Percentiles rank a stretch among this genome's conserved stretches.
Evolutionary conservation across 2,329 filamentous ascomycete genomes (phyloP).

Genomic region (Colletotrichum sp.): DNA sequence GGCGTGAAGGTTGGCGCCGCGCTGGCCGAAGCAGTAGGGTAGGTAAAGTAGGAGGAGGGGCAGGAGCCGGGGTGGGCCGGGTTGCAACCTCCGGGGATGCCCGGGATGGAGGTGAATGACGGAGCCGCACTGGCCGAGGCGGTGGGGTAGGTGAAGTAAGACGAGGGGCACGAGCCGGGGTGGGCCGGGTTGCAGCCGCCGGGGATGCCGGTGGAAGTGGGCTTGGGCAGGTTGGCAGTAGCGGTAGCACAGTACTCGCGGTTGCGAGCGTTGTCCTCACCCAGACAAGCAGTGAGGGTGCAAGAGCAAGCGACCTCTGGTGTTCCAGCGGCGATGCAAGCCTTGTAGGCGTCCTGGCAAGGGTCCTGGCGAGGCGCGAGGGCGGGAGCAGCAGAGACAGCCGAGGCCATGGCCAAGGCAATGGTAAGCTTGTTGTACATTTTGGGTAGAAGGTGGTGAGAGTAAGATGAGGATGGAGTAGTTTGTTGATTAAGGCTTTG

Average conservation of each 20-base stretch:
- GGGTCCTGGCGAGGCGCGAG: not conserved
- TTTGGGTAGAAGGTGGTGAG: not conserved
- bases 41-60: slow-evolving; percentile 11
- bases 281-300: slow-evolving; percentile 1
- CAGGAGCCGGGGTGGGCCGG: slow-evolving; percentile 12
- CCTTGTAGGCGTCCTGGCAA: slow-evolving; percentile 4
- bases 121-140: not conserved
- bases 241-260: slow-evolving; percentile 14
- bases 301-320: slow-evolving; percentile 8
- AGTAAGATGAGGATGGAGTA: not conserved
- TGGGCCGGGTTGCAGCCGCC: slow-evolving; percentile 20
- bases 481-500: not conserved
- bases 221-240: slow-evolving; percentile 5
- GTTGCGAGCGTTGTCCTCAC: slow-evolving; percentile 18
- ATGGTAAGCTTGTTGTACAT: slow-evolving; percentile 13
- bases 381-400: slow-evolving; percentile 2
- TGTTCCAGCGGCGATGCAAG: slow-evolving; percentile 11
- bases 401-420: slow-evolving; percentile 12
- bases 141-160: slow-evolving; percentile 11
- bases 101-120: not conserved
- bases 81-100: slow-evolving; percentile 18
- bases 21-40: not conserved
- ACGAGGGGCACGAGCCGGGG: slow-evolving; percentile 12
- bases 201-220: slow-evolving; percentile 12
- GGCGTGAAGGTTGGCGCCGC: not conserved